A percentile compares a stretch with the other conserved stretches of the same genome.
These are phyloP conservation scores for Caloboletus firmus DNA, from an alignment of 1,284 basidiomycete species.

Conservation along the genomic window DNA sequence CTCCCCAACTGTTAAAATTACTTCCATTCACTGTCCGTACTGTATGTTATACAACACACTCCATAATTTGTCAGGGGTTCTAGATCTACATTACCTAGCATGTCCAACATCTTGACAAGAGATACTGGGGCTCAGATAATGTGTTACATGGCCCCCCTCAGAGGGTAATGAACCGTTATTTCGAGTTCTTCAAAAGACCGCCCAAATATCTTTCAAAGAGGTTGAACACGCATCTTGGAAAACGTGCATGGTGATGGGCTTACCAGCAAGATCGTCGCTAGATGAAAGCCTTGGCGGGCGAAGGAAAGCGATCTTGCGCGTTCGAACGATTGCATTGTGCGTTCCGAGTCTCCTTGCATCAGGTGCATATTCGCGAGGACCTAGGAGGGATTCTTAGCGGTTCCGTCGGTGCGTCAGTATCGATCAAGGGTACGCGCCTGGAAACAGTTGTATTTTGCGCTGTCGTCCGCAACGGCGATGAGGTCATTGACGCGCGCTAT, in stretches of 20 bases:
- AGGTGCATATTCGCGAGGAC: constrained; percentile 12
- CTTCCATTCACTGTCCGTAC: neutral
- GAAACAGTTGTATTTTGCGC: constrained; percentile 5
- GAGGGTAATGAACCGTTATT: constrained; percentile 1
- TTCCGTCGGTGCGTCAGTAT: neutral
- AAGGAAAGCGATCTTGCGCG: neutral
- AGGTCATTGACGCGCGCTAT: constrained; percentile 11
- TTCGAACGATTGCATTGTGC: neutral
- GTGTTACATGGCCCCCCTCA: neutral
- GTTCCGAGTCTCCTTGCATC: constrained; percentile 8
- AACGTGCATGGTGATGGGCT: neutral
- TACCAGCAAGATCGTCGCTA: constrained; percentile 10
- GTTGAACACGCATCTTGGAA: neutral
- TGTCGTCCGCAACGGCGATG: constrained; percentile 1
- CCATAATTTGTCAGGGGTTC: neutral
- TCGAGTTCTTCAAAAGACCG: constrained; percentile 11
- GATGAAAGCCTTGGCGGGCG: neutral
- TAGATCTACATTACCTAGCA: neutral
- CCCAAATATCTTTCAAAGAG: constrained; percentile 11
- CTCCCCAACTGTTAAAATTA: neutral
- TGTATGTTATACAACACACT: neutral
- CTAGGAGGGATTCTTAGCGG: neutral
- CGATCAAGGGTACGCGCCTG: neutral
- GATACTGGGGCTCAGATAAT: neutral
- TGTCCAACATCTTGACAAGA: neutral